Evolutionary conservation across 306 rosid genomes (phyloP), one percentile per base, ranked within the genome.

Genomic region (Sophora flavescens): DNA sequence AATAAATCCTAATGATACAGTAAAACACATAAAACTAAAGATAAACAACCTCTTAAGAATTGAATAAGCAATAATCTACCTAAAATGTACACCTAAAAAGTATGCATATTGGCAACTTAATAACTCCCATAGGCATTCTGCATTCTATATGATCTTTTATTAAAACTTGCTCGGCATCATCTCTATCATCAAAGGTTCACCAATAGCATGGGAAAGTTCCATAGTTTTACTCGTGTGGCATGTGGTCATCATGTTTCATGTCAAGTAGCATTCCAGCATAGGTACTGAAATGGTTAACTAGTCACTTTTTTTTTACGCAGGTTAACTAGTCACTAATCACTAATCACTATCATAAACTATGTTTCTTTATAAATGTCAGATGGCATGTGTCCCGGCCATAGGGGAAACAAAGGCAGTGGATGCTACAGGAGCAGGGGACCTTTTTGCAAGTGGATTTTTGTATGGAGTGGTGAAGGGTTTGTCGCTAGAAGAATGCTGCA

Each of bases 391-490:
- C 56, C 90, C 92, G 3, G 97, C 99, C 61, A 85, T 89, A 61
- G 96, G 97, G 73, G 90, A 83, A 85, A 17, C 89, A 11, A 90
- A 83, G 50, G 97, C 97, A 15, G 78, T 75, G 1, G 99, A 96
- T 82, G 93, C 97, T 70, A 96, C 99, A 0, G 98, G 99, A 84
- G 99, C 99, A 44, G 99, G 99, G 6, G 99, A 96, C 85, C 89
- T 91, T 65, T 96, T 96, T 79, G 99, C 98, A 0, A 85, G 99
- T 79, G 99, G 99, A 17, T 96, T 96, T 80, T 69, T 96, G 86
- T 96, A 91, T 13, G 99, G 98, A 47, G 79, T 96, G 82, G 77
- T 91, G 28, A 92, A 87, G 78, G 99, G 98, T 50, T 77, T 92
- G 63, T 72, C 96, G 9, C 84, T 96, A 11, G 97, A 92, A 86